phyloP scores from a whole-genome alignment of 257 asterid species.

The Cruciata laevipes region DNA sequence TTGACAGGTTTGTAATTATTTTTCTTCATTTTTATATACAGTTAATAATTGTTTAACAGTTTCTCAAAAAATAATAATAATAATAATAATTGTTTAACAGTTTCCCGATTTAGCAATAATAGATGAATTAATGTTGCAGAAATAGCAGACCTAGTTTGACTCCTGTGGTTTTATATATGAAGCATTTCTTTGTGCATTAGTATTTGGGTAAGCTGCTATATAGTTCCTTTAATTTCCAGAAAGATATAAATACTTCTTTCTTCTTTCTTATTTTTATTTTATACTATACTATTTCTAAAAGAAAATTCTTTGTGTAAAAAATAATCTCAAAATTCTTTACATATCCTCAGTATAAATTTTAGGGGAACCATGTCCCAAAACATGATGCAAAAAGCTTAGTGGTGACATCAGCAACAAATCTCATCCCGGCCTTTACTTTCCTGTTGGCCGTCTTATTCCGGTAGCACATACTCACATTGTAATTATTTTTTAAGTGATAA shows the following conservation, averaged over 20 bases:
- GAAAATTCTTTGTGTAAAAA: too few species aligned
- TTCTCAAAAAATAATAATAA: too few species aligned
- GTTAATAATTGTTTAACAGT: too few species aligned
- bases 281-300: too few species aligned
- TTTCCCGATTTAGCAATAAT: neutral
- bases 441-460: constrained; percentile 33
- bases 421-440: constrained; percentile 46
- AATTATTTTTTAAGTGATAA: neutral
- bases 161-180: constrained; percentile 33
- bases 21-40: too few species aligned
- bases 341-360: too few species aligned
- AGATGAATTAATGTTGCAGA: constrained; percentile 17
- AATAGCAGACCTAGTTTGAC: constrained; percentile 42
- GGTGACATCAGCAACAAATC: constrained; percentile 43
- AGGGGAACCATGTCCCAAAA: constrained; percentile 51
- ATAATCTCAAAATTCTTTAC: too few species aligned
- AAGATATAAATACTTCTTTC: too few species aligned
- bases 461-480: constrained; percentile 22
- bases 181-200: constrained; percentile 35
- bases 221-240: too few species aligned
- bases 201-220: constrained; percentile 58
- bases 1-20: constrained; percentile 66
- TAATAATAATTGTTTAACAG: too few species aligned
- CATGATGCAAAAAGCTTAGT: constrained; percentile 36
- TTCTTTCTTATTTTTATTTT: too few species aligned